Conservation (phyloP, 116 monocot genomes). For the Papilionanthe hybrid region DNA sequence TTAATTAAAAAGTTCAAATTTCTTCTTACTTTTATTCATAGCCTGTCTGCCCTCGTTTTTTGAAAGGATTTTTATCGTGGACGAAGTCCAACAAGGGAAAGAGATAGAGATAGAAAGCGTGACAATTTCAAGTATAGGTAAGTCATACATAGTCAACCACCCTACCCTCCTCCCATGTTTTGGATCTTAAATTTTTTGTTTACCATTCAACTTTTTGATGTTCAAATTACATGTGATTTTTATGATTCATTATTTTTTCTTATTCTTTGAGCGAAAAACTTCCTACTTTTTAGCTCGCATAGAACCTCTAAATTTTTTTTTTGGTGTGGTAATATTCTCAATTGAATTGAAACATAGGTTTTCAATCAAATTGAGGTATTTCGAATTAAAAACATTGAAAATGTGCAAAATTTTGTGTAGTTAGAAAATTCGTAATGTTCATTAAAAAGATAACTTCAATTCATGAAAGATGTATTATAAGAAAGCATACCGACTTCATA, state of each 20-base stretch:
- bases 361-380: too few relatives aligned
- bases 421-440: too few relatives aligned
- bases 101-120: constrained; percentile 77
- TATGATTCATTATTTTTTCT: background rate
- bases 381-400: too few relatives aligned
- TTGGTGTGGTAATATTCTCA: too few relatives aligned
- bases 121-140: constrained; percentile 74
- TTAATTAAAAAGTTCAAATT: background rate
- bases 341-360: too few relatives aligned
- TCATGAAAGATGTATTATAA: too few relatives aligned
- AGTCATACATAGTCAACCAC: background rate
- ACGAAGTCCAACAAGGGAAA: constrained; percentile 66
- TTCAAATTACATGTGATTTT: background rate
- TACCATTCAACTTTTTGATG: background rate
- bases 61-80: constrained; percentile 71
- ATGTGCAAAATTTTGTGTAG: too few relatives aligned
- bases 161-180: too few relatives aligned
- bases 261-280: background rate
- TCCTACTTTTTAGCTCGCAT: background rate
- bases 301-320: too few relatives aligned
- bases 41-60: background rate
- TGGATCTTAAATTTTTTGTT: background rate
- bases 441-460: too few relatives aligned
- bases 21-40: background rate
- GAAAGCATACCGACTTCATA: too few relatives aligned